Base-by-base conservation (phyloP, 2,329 filamentous ascomycete species). In the Microdochium bolleyi region DNA sequence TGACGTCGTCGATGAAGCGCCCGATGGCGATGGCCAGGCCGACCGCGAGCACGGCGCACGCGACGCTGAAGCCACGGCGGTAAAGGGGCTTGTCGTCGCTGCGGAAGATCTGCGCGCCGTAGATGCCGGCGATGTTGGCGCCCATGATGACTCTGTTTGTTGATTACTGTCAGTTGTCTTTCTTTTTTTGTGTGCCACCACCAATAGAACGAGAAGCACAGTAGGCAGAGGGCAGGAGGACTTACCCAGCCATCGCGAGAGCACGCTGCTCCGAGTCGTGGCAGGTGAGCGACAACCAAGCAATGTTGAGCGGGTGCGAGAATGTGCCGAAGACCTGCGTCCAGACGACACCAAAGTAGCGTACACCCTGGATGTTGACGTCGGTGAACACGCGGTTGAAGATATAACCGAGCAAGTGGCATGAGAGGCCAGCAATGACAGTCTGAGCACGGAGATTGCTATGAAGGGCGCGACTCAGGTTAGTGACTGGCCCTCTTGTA, bases 51-150 rank as follows among this genome's bases (percentile, higher is more conserved):
- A 79, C 66, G 3, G 65, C 70, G 25, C 74, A 73, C 44, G 68
- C 68, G 53, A 78, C 64, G 22, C 65, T 70, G 41, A 80, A 82
- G 1, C 71, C 78, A 16, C 75, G 71, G 2, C 73, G 71, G 61
- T 82, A 82, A 1, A 70, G 66, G 0, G 78, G 78, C 48, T 62
- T 64, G 57, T 82, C 78, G 51, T 80, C 76, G 0, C 64, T 57
- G 22, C 75, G 75, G 71, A 83, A 84, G 55, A 84, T 77, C 60
- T 84, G 80, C 0, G 78, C 78, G 3, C 80, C 81, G 52, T 81
- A 80, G 51, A 84, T 83, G 22, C 79, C 80, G 0, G 80, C 79
- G 24, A 77, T 78, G 57, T 84, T 84, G 49, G 79, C 81, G 21
- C 77, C 76, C 80, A 83, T 83, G 54, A 84, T 81, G 51, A 82